A percentile compares a stretch with the other conserved stretches of the same genome.
phyloP scores from a whole-genome alignment of 805 yeast genomes.

The Myxozyma neglecta region DNA sequence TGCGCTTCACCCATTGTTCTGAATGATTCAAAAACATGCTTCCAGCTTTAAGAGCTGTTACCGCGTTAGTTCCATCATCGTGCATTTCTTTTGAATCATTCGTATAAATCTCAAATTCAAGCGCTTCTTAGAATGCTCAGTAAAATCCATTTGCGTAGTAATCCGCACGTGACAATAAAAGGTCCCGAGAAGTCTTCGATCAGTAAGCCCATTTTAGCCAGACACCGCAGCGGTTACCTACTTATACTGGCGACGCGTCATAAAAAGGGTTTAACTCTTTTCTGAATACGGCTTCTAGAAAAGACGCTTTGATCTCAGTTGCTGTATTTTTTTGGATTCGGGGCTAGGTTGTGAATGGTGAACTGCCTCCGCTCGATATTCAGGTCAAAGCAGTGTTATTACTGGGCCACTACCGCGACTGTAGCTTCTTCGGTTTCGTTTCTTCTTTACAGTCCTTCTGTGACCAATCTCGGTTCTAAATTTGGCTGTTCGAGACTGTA shows the following conservation, averaged over 20 bases:
- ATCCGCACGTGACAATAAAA: neutral
- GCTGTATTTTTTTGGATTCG: neutral
- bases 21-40: too few species aligned
- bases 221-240: too few species aligned
- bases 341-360: conserved; percentile 19
- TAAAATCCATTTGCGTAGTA: neutral
- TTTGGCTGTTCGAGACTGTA: conserved; percentile 9
- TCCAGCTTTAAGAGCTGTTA: too few species aligned
- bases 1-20: too few species aligned
- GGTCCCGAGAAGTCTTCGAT: neutral
- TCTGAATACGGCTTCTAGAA: neutral
- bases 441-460: conserved; percentile 9
- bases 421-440: conserved; percentile 29
- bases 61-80: too few species aligned
- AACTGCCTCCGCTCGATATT: conserved; percentile 6
- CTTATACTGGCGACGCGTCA: neutral
- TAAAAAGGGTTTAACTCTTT: neutral
- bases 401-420: conserved; percentile 32
- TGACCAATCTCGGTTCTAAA: neutral
- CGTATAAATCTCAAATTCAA: too few species aligned
- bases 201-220: too few species aligned
- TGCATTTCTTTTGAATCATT: too few species aligned
- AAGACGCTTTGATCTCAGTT: too few species aligned
- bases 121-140: too few species aligned
- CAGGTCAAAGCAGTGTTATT: conserved; percentile 23